Evolutionary conservation across 495 filamentous ascomycete genomes (phyloP).

Genomic region (Penicillium cataractarum): DNA sequence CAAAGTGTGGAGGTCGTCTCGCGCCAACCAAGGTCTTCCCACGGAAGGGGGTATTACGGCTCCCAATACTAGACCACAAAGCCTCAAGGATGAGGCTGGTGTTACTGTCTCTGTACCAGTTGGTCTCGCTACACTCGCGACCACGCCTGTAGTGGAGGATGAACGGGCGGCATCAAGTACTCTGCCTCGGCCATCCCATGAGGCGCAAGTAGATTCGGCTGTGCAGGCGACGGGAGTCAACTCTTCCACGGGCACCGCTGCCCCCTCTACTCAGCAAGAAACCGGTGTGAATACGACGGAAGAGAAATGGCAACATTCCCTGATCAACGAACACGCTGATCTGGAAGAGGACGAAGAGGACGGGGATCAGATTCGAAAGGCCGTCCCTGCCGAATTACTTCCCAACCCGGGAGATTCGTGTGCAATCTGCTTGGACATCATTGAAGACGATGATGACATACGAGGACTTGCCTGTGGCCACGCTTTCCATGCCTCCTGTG

Average conservation of each 20-base stretch:
- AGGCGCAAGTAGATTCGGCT: slow-evolving; percentile 13
- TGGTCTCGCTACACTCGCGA: slow-evolving; percentile 15
- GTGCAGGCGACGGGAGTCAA: slow-evolving; percentile 28
- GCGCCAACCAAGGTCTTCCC: slow-evolving; percentile 81
- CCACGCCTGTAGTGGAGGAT: slow-evolving; percentile 17
- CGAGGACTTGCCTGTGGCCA: slow-evolving; percentile 93
- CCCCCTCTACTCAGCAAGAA: neutral
- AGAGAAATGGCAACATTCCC: slow-evolving; percentile 28
- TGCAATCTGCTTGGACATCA: slow-evolving; percentile 91
- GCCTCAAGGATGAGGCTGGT: slow-evolving; percentile 26
- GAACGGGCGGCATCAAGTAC: slow-evolving; percentile 20
- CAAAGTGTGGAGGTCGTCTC: slow-evolving; percentile 86
- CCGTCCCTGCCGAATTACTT: slow-evolving; percentile 79
- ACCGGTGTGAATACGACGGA: slow-evolving; percentile 4
- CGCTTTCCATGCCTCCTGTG: slow-evolving; percentile 91
- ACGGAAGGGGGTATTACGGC: slow-evolving; percentile 83
- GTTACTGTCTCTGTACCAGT: slow-evolving; percentile 15
- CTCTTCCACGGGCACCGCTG: slow-evolving; percentile 3
- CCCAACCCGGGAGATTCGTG: slow-evolving; percentile 91
- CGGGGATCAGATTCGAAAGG: slow-evolving; percentile 83
- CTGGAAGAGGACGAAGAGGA: slow-evolving; percentile 72
- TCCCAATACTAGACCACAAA: slow-evolving; percentile 49
- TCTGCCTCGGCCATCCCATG: slow-evolving; percentile 18
- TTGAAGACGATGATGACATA: slow-evolving; percentile 95
- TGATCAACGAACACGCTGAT: slow-evolving; percentile 23